phyloP scores from a whole-genome alignment of 257 asterid species.

The Ilex asprella region DNA sequence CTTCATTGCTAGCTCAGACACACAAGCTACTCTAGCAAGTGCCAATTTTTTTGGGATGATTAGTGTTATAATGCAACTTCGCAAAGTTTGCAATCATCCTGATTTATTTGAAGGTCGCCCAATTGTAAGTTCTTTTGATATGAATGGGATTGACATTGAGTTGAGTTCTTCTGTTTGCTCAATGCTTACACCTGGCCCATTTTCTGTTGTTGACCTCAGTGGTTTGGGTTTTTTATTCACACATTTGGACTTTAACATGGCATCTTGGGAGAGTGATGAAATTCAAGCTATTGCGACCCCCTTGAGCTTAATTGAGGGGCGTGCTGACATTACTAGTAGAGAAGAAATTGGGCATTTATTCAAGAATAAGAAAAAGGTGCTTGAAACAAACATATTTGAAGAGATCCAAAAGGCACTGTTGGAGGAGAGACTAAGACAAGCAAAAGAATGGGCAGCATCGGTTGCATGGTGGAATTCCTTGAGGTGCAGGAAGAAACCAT shows the following conservation, averaged over 20 bases:
- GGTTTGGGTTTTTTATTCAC: slow-evolving; percentile 80
- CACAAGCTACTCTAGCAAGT: slow-evolving; percentile 95
- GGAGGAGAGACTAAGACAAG: slow-evolving; percentile 68
- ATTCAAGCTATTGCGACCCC: slow-evolving; percentile 82
- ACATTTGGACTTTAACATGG: slow-evolving; percentile 73
- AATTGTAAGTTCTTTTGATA: slow-evolving; percentile 89
- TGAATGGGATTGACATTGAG: slow-evolving; percentile 74
- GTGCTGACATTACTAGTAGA: slow-evolving; percentile 25
- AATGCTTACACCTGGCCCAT: slow-evolving; percentile 46
- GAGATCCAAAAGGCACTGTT: slow-evolving; percentile 62
- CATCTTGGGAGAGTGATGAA: slow-evolving; percentile 90
- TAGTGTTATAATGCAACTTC: slow-evolving; percentile 98
- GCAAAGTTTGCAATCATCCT: slow-evolving; percentile 99
- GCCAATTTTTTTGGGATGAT: slow-evolving; percentile 94
- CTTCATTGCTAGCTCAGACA: slow-evolving; percentile 97
- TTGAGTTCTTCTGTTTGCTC: slow-evolving; percentile 84
- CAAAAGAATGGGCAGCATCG: slow-evolving; percentile 67
- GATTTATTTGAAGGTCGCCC: slow-evolving; percentile 99
- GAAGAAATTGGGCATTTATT: slow-evolving; percentile 34
- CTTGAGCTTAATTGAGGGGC: slow-evolving; percentile 53
- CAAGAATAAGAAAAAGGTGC: slow-evolving; percentile 40
- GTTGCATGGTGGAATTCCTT: slow-evolving; percentile 95
- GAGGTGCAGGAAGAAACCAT: slow-evolving; percentile 80
- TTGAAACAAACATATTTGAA: slow-evolving; percentile 53
- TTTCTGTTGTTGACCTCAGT: slow-evolving; percentile 61